phyloP scores from a whole-genome alignment of 257 asterid species.

The Plantago elongata region DNA sequence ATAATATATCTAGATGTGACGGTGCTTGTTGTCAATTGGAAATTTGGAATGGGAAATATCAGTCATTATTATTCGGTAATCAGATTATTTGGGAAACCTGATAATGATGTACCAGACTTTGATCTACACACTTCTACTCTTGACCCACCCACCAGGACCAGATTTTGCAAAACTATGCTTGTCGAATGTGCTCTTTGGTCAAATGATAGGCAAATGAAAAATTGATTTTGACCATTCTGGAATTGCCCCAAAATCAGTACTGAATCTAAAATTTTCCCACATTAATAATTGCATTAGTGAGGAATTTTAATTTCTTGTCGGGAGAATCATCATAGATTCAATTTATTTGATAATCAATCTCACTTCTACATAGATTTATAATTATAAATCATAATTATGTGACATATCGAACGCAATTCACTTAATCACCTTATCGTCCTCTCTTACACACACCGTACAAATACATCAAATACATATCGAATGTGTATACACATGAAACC shows the following conservation, averaged over 20 bases:
- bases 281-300: no score
- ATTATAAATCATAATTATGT: no score
- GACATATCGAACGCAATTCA: no score
- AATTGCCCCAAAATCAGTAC: neutral
- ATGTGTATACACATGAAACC: no score
- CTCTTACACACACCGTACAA: no score
- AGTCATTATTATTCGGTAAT: neutral
- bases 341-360: no score
- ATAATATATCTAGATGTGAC: conserved; percentile 5
- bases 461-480: no score
- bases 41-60: neutral
- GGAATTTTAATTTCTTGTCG: no score
- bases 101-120: neutral
- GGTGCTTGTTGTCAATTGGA: neutral
- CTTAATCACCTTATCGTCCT: no score
- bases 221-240: neutral
- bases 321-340: no score
- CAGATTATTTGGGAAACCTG: neutral
- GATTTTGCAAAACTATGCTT: neutral
- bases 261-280: no score
- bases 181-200: neutral
- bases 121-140: neutral
- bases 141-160: neutral
- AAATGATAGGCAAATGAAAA: neutral
- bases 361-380: no score